These are phyloP conservation scores for Trichoderma asperellum DNA, from an alignment of 2,329 filamentous ascomycete species.

Conservation along the genomic window DNA sequence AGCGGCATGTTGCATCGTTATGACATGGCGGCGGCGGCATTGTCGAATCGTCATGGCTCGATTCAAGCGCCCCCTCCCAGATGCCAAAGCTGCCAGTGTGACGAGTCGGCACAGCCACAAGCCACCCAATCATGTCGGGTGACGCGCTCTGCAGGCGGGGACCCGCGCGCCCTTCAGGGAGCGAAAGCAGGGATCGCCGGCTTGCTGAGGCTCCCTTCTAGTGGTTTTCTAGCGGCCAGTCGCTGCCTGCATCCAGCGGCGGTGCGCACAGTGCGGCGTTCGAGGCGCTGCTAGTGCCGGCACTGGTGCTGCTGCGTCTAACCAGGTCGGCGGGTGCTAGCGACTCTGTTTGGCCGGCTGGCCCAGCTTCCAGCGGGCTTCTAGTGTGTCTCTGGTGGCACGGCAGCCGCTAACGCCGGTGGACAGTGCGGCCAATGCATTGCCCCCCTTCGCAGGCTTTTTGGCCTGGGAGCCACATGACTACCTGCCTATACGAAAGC, in stretches of 20 bases:
- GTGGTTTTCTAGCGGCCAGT: conserved; percentile 30
- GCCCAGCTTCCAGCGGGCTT: conserved; percentile 23
- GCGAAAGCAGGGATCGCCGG: conserved; percentile 13
- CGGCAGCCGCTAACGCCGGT: conserved; percentile 22
- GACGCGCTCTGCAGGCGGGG: conserved; percentile 15
- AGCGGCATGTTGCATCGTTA: conserved; percentile 10
- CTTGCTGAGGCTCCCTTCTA: conserved; percentile 31
- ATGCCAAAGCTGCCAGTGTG: not conserved
- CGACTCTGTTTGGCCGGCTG: not conserved
- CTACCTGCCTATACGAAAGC: conserved; percentile 16
- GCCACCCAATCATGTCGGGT: conserved; percentile 28
- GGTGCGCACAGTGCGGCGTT: not conserved
- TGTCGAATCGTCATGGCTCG: conserved; percentile 23
- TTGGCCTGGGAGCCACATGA: conserved; percentile 4
- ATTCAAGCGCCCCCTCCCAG: not conserved
- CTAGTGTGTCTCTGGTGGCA: conserved; percentile 24
- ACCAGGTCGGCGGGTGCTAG: not conserved
- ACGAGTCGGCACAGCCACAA: conserved; percentile 26
- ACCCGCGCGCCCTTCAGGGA: conserved; percentile 7
- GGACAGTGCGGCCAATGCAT: not conserved
- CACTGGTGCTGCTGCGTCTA: not conserved
- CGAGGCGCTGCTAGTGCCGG: not conserved
- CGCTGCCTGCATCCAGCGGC: not conserved
- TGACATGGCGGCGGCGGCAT: conserved; percentile 1
- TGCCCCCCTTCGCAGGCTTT: conserved; percentile 10